Conservation (phyloP, 2,329 filamentous ascomycete genomes). For the Alternaria brassicae region DNA sequence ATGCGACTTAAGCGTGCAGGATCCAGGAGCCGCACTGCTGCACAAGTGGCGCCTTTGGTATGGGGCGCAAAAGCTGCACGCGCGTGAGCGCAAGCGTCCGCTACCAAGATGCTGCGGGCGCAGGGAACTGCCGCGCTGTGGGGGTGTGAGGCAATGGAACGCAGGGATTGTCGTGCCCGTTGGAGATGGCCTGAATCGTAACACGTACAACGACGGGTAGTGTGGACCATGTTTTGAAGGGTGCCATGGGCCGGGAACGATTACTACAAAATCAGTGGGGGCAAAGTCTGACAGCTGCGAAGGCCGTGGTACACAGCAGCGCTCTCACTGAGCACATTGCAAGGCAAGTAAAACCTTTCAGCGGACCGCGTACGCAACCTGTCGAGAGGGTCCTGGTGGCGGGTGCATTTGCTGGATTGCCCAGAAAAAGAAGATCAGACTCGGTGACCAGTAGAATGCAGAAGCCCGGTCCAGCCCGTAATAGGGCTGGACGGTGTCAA, state of each 20-base stretch:
- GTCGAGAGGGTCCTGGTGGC: constrained; percentile 20
- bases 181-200: constrained; percentile 29
- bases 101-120: constrained; percentile 37
- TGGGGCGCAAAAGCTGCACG: constrained; percentile 24
- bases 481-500: constrained; percentile 27
- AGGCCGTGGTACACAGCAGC: constrained; percentile 21
- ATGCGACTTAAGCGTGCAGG: constrained; percentile 34
- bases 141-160: constrained; percentile 36
- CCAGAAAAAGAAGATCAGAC: constrained; percentile 30
- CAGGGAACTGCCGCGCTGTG: constrained; percentile 50
- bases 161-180: constrained; percentile 32
- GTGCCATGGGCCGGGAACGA: constrained; percentile 21
- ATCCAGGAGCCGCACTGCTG: constrained; percentile 35
- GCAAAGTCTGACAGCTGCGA: constrained; percentile 27
- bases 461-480: constrained; percentile 25
- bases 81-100: constrained; percentile 33
- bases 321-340: constrained; percentile 28
- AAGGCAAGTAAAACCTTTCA: constrained; percentile 19
- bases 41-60: constrained; percentile 27
- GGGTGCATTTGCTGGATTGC: constrained; percentile 29
- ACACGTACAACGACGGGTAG: constrained; percentile 24
- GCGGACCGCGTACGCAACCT: constrained; percentile 13
- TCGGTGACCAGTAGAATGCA: constrained; percentile 34
- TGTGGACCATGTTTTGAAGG: constrained; percentile 18
- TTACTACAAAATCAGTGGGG: constrained; percentile 25